Evolutionary conservation across 2,329 filamentous ascomycete species (phyloP), one percentile per base, ranked within the genome.

Genomic region (Proliferodiscus dingleyae): DNA sequence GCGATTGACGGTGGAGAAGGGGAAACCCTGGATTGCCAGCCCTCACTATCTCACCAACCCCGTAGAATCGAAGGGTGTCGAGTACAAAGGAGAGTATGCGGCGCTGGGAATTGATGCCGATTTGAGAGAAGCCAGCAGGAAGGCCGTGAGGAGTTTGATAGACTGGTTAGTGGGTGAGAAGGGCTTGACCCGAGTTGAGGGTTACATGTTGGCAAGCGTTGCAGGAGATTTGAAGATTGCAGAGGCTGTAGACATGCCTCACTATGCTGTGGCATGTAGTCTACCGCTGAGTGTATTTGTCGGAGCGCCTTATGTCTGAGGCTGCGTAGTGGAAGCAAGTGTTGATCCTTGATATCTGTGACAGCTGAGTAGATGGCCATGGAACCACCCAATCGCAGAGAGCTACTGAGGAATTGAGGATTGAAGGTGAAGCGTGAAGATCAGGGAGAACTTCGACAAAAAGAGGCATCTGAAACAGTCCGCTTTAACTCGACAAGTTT

Each of bases 201-300:
- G 69, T 2, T 78, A 78, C 55, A 77, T 78, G 62, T 59, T 78
- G 16, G 66, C 68, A 21, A 75, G 71, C 47, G 68, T 78, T 10
- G 71, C 70, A 0, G 72, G 67, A 0, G 69, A 74, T 53, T 53
- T 78, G 51, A 72, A 71, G 51, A 72, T 77, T 56, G 68, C 66
- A 3, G 73, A 78, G 58, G 69, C 70, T 2, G 73, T 78, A 18
- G 74, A 77, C 49, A 72, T 77, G 68, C 73, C 74, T 8, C 71
- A 77, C 51, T 76, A 69, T 61, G 71, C 68, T 2, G 69, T 77
- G 26, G 67, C 72, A 7, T 74, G 72, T 60, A 69, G 65, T 39
- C 57, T 78, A 23, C 72, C 73, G 2, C 57, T 76, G 55, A 69
- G 65, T 37, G 66, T 75, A 13, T 77, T 78, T 59, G 60, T 60